Conservation (phyloP, 2,329 filamentous ascomycete species). For the Albifimbria verrucaria region DNA sequence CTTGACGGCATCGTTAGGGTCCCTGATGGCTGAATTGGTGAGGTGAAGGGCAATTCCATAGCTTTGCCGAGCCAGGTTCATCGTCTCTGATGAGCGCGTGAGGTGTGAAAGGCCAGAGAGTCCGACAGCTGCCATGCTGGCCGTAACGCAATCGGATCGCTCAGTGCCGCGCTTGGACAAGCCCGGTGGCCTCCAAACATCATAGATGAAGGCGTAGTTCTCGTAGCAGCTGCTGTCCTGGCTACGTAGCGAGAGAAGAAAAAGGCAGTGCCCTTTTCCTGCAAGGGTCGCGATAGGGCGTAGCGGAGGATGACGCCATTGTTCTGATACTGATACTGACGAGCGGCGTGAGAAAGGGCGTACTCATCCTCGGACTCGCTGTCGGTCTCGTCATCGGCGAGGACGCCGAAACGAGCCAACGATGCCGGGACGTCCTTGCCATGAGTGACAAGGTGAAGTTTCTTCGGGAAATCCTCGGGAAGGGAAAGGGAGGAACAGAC, state of each 20-base stretch:
- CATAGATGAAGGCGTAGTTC: conserved; percentile 50
- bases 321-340: not conserved
- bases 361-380: not conserved
- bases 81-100: conserved; percentile 36
- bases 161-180: conserved; percentile 23
- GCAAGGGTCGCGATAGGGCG: conserved; percentile 23
- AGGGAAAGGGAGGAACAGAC: not conserved
- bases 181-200: conserved; percentile 45
- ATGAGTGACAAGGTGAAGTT: not conserved
- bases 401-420: not conserved
- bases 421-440: not conserved
- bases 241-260: conserved; percentile 51
- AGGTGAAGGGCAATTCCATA: conserved; percentile 50
- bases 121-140: conserved; percentile 53
- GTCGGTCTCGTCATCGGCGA: not conserved
- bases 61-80: conserved; percentile 45
- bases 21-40: conserved; percentile 46
- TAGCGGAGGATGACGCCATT: conserved; percentile 8
- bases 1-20: conserved; percentile 39
- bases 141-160: conserved; percentile 42
- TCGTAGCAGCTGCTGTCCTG: conserved; percentile 43
- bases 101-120: conserved; percentile 48
- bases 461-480: not conserved
- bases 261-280: conserved; percentile 43
- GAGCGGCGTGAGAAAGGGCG: conserved; percentile 4